Evolutionary conservation across 179 eudicot species (phyloP), one percentile per base, ranked within the genome.

Genomic region (Gypsophila paniculata): DNA sequence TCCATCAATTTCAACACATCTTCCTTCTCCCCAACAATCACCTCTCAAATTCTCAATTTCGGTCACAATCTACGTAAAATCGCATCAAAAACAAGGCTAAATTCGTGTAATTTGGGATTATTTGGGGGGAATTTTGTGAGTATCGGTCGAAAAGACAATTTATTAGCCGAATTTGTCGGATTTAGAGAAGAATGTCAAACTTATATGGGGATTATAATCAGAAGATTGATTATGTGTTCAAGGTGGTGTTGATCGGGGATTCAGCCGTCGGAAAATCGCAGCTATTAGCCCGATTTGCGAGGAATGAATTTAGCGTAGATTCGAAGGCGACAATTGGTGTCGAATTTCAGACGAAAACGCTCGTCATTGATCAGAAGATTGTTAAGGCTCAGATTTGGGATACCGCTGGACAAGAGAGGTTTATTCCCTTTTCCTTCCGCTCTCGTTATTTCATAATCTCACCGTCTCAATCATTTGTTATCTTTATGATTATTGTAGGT

Each of bases 321-420:
- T 82, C 94, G 0, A 89, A 89, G 72, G 90, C 94, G 8, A 89
- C 90, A 4, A 89, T 89, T 18, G 93, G 94, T 71, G 94, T 89
- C 39, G 94, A 87, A 70, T 89, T 89, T 58, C 94, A 89, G 70
- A 89, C 95, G 4, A 89, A 87, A 65, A 87, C 90, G 7, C 84
- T 89, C 5, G 69, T 78, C 4, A 79, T 89, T 60, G 91, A 89
- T 83, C 74, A 87, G 18, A 89, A 89, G 75, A 86, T 79, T 3
- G 87, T 87, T 13, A 89, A 89, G 86, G 95, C 95, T 57, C 95
- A 89, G 76, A 89, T 89, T 57, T 89, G 95, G 95, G 95, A 89
- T 65, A 89, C 95, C 73, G 95, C 91, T 70, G 90, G 91, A 25
- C 91, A 89, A 81, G 94, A 89, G 72, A 87, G 94, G 94, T 89